phyloP scores from a whole-genome alignment of 352 stramenopile species.

The Blastocystis sp. region DNA sequence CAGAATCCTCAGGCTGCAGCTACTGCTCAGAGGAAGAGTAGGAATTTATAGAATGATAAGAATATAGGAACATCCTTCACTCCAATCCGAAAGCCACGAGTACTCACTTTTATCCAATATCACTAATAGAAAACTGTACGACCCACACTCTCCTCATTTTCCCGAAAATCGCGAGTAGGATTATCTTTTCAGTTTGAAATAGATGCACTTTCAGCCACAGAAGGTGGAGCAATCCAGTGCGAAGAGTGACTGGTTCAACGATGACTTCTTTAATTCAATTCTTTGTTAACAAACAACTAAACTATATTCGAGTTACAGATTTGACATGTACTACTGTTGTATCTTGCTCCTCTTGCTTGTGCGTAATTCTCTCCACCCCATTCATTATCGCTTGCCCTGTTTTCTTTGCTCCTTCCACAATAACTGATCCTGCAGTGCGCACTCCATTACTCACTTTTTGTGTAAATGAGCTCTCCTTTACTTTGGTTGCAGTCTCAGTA shows the following conservation, averaged over 20 bases:
- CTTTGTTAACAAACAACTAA: not conserved
- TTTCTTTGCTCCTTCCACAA: constrained; percentile 17
- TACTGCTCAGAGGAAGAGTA: constrained; percentile 34
- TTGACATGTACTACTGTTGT: not conserved
- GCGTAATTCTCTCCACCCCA: not conserved
- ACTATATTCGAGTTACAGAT: not conserved
- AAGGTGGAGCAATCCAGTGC: not conserved
- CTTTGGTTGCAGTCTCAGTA: not conserved
- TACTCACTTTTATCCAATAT: not conserved
- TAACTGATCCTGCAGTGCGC: not conserved
- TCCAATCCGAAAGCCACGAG: constrained; percentile 8
- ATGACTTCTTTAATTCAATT: constrained; percentile 52
- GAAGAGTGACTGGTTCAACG: constrained; percentile 52
- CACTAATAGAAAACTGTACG: not conserved
- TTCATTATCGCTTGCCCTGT: not conserved
- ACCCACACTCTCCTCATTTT: constrained; percentile 43
- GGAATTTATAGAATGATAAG: not conserved
- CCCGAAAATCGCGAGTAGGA: not conserved
- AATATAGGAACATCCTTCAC: constrained; percentile 45
- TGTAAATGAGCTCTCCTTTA: not conserved
- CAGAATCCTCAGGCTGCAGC: not conserved
- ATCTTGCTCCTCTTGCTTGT: not conserved
- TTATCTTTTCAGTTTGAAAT: not conserved
- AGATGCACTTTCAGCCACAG: constrained; percentile 19
- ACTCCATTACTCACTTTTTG: not conserved